phyloP scores from a whole-genome alignment of 1,284 basidiomycete species.

The Malassezia sympodialis region DNA sequence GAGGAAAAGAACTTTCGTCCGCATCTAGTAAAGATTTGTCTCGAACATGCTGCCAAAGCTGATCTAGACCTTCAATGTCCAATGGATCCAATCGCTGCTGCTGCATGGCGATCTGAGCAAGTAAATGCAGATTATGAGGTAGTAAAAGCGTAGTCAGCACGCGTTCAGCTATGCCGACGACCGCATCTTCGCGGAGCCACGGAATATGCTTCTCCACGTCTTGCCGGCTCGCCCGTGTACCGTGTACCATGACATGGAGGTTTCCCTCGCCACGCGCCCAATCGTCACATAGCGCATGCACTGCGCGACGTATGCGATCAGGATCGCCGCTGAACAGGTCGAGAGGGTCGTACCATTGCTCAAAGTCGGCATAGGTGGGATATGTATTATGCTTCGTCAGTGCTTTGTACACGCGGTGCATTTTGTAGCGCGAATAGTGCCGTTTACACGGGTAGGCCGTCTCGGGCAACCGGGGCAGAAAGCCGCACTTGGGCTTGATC shows the following conservation, averaged over 20 bases:
- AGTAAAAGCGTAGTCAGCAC: neutral
- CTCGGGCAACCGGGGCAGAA: neutral
- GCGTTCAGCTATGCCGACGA: neutral
- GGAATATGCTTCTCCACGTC: neutral
- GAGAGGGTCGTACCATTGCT: constrained; percentile 9
- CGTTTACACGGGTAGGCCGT: constrained; percentile 2
- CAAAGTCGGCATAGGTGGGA: neutral
- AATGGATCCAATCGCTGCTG: constrained; percentile 4
- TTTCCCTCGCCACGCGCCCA: constrained; percentile 1
- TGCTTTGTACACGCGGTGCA: constrained; percentile 6
- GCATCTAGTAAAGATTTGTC: neutral
- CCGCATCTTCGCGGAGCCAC: neutral
- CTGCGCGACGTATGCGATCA: neutral
- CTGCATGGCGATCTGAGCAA: neutral
- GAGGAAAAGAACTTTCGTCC: neutral
- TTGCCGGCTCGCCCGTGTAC: neutral
- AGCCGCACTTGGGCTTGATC: constrained; percentile 18
- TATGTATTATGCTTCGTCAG: neutral
- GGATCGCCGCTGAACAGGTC: constrained; percentile 9
- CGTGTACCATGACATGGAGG: neutral
- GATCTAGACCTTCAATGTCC: constrained; percentile 9
- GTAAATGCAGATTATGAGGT: neutral
- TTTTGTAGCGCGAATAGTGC: constrained; percentile 4
- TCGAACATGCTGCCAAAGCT: neutral
- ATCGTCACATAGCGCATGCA: constrained; percentile 1